Percentiles rank a stretch among this genome's conserved stretches.
Evolutionary conservation across 179 eudicot genomes (phyloP).

Genomic region (Sideroxylon spinosum): DNA sequence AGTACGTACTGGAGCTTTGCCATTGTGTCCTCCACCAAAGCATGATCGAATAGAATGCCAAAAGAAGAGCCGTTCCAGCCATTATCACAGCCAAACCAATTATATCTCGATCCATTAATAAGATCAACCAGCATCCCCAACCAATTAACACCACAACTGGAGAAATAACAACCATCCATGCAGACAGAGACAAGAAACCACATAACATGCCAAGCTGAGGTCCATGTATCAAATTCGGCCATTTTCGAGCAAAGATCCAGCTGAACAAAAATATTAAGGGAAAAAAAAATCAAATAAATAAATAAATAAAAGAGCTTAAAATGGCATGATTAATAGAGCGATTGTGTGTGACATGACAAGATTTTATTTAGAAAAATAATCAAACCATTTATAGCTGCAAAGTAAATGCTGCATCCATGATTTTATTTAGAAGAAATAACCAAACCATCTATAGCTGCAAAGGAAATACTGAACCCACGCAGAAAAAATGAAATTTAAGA

Average conservation of each 20-base stretch:
- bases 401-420: neutral
- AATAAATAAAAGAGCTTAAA: slow-evolving; percentile 4
- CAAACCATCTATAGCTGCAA: neutral
- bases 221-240: slow-evolving; percentile 74
- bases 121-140: slow-evolving; percentile 81
- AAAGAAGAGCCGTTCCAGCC: slow-evolving; percentile 88
- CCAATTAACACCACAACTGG: slow-evolving; percentile 65
- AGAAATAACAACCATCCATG: slow-evolving; percentile 75
- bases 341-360: neutral
- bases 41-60: slow-evolving; percentile 95
- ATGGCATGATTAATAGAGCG: neutral
- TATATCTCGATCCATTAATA: slow-evolving; percentile 64
- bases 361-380: neutral
- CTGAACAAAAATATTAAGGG: slow-evolving; percentile 34
- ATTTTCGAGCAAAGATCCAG: slow-evolving; percentile 97
- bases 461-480: neutral
- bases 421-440: neutral
- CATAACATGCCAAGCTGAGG: slow-evolving; percentile 70
- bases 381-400: neutral
- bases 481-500: no score
- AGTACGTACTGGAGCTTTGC: slow-evolving; percentile 92
- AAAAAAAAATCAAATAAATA: no score
- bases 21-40: slow-evolving; percentile 99
- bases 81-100: slow-evolving; percentile 88
- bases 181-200: slow-evolving; percentile 51